A percentile compares a stretch with the other conserved stretches of the same genome.
Evolutionary conservation across 164 flowering plant species (phyloP).

Genomic region (Liriodendron chinense): DNA sequence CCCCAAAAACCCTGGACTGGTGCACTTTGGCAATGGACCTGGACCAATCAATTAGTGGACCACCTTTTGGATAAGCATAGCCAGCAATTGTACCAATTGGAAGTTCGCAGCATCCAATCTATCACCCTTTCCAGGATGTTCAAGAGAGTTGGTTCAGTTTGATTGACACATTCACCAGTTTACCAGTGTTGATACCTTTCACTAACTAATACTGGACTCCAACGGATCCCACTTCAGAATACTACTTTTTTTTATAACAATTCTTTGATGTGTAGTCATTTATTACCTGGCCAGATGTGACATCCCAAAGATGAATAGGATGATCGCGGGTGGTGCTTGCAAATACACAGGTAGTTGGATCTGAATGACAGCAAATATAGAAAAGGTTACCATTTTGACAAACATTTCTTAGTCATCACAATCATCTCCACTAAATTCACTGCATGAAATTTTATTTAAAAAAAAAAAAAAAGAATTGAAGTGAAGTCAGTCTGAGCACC

Average conservation of each 20-base stretch:
- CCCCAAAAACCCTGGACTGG: neutral
- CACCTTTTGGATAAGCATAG: neutral
- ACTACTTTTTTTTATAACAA: neutral
- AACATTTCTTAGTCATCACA: neutral
- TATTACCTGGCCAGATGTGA: constrained; percentile 75
- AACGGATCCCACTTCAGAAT: neutral
- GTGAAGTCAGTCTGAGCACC: constrained; percentile 33
- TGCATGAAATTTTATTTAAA: neutral
- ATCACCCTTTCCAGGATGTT: neutral
- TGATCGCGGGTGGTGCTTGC: constrained; percentile 93
- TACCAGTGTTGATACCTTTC: neutral
- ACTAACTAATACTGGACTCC: neutral
- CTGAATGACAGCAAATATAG: constrained; percentile 38
- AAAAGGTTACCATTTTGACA: constrained; percentile 10
- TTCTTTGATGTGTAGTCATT: neutral
- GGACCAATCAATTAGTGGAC: neutral
- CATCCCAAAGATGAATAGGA: constrained; percentile 99
- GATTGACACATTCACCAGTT: neutral
- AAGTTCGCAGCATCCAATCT: neutral
- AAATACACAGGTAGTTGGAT: constrained; percentile 79
- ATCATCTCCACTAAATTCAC: neutral
- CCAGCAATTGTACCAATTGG: neutral
- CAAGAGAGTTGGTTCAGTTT: neutral
- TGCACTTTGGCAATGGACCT: neutral
- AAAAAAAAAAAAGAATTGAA: neutral